A percentile compares a stretch with the other conserved stretches of the same genome.
phyloP scores from a whole-genome alignment of 768 basidiomycete species.

The Termitomyces heimii region DNA sequence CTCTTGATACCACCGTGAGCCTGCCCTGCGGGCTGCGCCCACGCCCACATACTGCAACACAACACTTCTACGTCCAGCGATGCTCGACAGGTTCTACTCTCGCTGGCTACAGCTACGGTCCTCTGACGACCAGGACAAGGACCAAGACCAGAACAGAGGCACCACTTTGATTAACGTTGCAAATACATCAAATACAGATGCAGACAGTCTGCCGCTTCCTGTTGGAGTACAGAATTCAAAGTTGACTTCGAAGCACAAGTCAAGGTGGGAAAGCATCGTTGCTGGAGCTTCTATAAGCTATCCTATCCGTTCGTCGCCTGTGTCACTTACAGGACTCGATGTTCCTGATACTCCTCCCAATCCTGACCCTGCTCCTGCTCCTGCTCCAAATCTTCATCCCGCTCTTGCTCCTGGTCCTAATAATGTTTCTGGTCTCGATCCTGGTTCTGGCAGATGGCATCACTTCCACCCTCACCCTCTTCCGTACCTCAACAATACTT shows the following conservation, averaged over 20 bases:
- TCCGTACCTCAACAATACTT: neutral
- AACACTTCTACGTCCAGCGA: neutral
- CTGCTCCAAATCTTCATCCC: constrained; percentile 3
- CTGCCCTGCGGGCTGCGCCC: neutral
- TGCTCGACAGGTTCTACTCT: constrained; percentile 22
- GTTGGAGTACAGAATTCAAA: constrained; percentile 15
- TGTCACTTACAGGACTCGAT: constrained; percentile 28
- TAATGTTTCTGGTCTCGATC: neutral
- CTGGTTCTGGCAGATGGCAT: neutral
- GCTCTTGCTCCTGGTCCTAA: constrained; percentile 3
- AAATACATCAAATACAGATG: constrained; percentile 14
- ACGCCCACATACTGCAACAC: neutral
- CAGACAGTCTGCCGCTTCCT: constrained; percentile 20
- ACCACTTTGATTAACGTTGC: neutral
- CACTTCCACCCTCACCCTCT: neutral
- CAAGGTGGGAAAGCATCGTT: constrained; percentile 13
- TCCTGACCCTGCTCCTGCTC: constrained; percentile 5
- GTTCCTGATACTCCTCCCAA: constrained; percentile 9
- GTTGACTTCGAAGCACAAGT: neutral
- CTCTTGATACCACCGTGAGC: neutral
- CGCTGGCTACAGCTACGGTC: constrained; percentile 12
- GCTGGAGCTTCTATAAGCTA: constrained; percentile 25
- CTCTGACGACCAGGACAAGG: neutral
- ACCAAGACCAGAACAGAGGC: constrained; percentile 5
- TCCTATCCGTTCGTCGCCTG: constrained; percentile 27